A percentile compares a stretch with the other conserved stretches of the same genome.
Conservation (phyloP, 2,329 filamentous ascomycete genomes). For the Cladophialophora psammophila region DNA sequence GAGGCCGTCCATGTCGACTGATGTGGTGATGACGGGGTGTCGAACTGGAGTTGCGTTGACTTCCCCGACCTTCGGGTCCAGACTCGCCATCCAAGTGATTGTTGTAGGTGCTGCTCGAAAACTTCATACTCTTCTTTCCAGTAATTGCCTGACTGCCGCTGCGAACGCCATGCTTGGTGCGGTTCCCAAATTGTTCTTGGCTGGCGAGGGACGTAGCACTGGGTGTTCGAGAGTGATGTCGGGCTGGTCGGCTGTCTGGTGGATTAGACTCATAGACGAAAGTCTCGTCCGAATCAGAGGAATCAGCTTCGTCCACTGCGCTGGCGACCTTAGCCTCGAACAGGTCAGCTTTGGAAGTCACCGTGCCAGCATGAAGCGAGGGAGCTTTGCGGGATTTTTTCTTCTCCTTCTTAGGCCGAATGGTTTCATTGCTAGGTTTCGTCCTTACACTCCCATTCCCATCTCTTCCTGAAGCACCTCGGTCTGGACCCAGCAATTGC, state of each 20-base stretch:
- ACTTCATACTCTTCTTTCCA: slow-evolving; percentile 95
- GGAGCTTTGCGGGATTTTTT: slow-evolving; percentile 77
- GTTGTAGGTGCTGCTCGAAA: slow-evolving; percentile 78
- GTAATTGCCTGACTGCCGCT: slow-evolving; percentile 69
- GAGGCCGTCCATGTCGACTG: slow-evolving; percentile 76
- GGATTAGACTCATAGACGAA: slow-evolving; percentile 99
- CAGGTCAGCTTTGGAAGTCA: slow-evolving; percentile 94
- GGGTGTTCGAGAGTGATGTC: slow-evolving; percentile 92
- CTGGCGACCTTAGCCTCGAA: slow-evolving; percentile 97
- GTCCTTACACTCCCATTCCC: slow-evolving; percentile 76
- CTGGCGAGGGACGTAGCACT: slow-evolving; percentile 80
- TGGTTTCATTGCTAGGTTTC: slow-evolving; percentile 94
- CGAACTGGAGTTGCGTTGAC: slow-evolving; percentile 64
- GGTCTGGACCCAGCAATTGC: slow-evolving; percentile 70
- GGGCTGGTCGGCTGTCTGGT: slow-evolving; percentile 69
- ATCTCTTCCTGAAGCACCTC: slow-evolving; percentile 65
- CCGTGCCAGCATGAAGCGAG: slow-evolving; percentile 58
- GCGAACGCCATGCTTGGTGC: slow-evolving; percentile 71
- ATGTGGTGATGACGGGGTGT: slow-evolving; percentile 80
- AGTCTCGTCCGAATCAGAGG: slow-evolving; percentile 96
- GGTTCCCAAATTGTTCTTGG: slow-evolving; percentile 54
- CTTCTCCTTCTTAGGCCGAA: slow-evolving; percentile 91
- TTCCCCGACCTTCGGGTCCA: slow-evolving; percentile 69
- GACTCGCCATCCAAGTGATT: slow-evolving; percentile 70
- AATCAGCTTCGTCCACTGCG: slow-evolving; percentile 93